Conservation (phyloP, 306 rosid genomes). For the Cucumis hystrix region DNA sequence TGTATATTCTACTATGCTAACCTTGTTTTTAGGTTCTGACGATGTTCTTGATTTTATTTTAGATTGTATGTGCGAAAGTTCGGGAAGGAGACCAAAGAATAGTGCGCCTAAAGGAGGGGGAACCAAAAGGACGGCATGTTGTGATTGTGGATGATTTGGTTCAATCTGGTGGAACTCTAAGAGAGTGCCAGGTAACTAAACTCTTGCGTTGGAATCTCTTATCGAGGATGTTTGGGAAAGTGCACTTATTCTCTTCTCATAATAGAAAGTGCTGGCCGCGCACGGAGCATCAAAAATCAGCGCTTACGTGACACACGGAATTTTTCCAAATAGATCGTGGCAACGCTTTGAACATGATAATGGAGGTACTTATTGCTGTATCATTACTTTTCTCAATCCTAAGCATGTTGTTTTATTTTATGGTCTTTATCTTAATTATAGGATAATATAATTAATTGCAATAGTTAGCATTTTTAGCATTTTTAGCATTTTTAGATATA, state of each 20-base stretch:
- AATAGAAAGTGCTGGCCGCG: conserved; percentile 71
- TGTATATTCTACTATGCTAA: not conserved
- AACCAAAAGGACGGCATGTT: conserved; percentile 71
- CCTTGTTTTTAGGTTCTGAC: not conserved
- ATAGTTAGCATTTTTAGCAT: too few relatives aligned
- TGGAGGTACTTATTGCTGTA: conserved; percentile 45
- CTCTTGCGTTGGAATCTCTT: not conserved
- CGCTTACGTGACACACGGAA: conserved; percentile 96
- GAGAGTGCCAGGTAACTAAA: conserved; percentile 82
- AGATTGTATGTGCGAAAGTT: conserved; percentile 96
- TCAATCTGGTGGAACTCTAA: conserved; percentile 92
- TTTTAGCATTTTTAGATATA: too few relatives aligned
- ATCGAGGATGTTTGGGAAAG: not conserved
- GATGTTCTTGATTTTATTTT: conserved; percentile 4
- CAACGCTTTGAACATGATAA: conserved; percentile 59
- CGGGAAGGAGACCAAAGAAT: conserved; percentile 92
- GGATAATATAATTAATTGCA: too few relatives aligned
- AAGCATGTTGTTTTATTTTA: not conserved
- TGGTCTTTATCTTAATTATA: too few relatives aligned
- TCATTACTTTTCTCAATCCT: not conserved
- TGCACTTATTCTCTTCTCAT: conserved; percentile 15
- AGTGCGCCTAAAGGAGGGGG: conserved; percentile 91
- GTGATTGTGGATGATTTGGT: conserved; percentile 98
- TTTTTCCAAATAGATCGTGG: conserved; percentile 91
- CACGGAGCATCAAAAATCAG: conserved; percentile 89